phyloP scores from a whole-genome alignment of 164 flowering plant genomes.

The Saururus chinensis region DNA sequence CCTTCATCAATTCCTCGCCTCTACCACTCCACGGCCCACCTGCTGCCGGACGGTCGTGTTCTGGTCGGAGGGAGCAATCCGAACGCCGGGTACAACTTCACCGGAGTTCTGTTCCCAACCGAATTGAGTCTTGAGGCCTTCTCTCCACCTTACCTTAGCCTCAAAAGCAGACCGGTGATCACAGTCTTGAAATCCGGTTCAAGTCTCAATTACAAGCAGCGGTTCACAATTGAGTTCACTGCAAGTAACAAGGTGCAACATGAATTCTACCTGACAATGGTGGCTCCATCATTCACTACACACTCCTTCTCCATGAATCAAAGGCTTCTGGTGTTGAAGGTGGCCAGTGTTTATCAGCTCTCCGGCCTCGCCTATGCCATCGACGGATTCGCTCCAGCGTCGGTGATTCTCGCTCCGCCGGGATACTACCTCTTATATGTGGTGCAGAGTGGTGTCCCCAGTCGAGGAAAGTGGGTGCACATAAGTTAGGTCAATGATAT shows the following conservation, averaged over 20 bases:
- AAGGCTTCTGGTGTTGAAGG: conserved; percentile 27
- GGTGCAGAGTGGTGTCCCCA: conserved; percentile 43
- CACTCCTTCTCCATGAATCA: conserved; percentile 52
- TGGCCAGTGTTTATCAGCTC: neutral
- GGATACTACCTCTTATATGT: conserved; percentile 51
- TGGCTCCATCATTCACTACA: conserved; percentile 53
- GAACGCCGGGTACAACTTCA: conserved; percentile 18
- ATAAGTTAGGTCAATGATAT: conserved; percentile 8
- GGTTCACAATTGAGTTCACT: conserved; percentile 8
- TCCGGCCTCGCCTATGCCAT: conserved; percentile 7
- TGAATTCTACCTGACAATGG: conserved; percentile 35
- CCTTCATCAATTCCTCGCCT: conserved; percentile 25
- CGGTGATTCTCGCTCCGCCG: conserved; percentile 35
- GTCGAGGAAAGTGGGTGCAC: conserved; percentile 41
- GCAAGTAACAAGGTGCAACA: neutral
- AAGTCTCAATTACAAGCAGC: conserved; percentile 12
- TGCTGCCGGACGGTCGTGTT: conserved; percentile 25
- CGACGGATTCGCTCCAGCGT: conserved; percentile 18
- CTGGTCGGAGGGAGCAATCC: conserved; percentile 35
- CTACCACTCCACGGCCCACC: conserved; percentile 33
- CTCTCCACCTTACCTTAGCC: conserved; percentile 28
- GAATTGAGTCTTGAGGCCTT: conserved; percentile 29
- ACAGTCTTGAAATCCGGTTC: neutral
- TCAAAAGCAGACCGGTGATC: conserved; percentile 12
- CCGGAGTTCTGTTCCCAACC: conserved; percentile 19